Evolutionary conservation across 306 rosid genomes (phyloP).

Genomic region (Prunus mira): DNA sequence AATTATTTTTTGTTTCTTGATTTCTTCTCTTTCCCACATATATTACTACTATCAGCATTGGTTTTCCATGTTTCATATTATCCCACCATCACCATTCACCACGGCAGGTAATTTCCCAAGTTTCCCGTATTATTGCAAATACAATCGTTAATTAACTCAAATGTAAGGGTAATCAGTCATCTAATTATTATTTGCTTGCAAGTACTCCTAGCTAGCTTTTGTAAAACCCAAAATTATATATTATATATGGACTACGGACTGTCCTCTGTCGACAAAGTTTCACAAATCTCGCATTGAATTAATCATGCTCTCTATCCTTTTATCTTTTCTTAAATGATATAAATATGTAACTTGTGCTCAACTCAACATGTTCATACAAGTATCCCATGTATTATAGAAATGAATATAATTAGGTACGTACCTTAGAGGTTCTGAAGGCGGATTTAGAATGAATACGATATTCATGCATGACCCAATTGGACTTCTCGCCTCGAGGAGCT

Average conservation of each 20-base stretch:
- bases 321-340: neutral
- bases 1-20: no score
- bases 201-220: neutral
- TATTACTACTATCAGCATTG: no score
- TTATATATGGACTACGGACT: neutral
- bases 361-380: neutral
- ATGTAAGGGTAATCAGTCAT: neutral
- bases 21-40: no score
- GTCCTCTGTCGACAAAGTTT: neutral
- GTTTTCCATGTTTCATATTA: no score
- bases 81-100: no score
- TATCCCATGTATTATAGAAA: neutral
- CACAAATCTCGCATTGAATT: neutral
- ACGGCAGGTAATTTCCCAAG: no score
- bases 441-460: conserved; percentile 77
- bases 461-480: conserved; percentile 97
- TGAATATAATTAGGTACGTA: conserved; percentile 17
- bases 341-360: neutral
- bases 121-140: neutral
- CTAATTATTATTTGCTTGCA: neutral
- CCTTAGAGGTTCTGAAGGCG: conserved; percentile 56
- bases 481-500: conserved; percentile 93
- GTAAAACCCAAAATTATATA: neutral
- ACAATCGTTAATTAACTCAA: neutral
- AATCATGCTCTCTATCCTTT: neutral